These are phyloP conservation scores for Sclerotinia subarctica DNA, from an alignment of 2,329 filamentous ascomycete genomes.

Conservation along the genomic window DNA sequence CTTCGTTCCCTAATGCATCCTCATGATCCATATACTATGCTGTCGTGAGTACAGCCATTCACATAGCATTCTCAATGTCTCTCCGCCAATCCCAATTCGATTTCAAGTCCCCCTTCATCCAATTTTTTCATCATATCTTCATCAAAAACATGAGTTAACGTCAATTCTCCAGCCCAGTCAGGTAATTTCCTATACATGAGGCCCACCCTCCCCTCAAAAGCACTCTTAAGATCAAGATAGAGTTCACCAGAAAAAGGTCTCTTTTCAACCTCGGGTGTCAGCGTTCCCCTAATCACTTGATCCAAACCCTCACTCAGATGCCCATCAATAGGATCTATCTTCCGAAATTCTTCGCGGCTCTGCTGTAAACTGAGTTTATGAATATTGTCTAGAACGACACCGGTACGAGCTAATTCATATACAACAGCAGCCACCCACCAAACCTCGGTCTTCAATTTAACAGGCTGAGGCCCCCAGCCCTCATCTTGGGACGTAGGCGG, in stretches of 20 bases:
- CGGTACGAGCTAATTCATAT: background rate
- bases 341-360: too few species aligned
- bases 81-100: background rate
- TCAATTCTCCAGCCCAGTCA: background rate
- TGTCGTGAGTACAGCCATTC: too few species aligned
- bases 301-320: background rate
- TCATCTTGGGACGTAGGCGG: background rate
- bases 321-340: background rate
- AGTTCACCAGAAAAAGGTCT: background rate
- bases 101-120: background rate
- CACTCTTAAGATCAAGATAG: background rate
- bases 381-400: background rate
- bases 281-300: background rate
- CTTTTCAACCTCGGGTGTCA: background rate
- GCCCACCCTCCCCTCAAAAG: background rate
- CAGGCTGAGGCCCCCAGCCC: background rate
- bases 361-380: background rate
- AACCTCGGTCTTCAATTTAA: background rate
- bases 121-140: background rate
- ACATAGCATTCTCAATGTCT: too few species aligned
- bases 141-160: background rate
- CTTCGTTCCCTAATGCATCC: background rate
- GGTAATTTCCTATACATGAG: background rate
- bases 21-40: too few species aligned
- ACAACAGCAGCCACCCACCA: background rate